Evolutionary conservation across 345 rosid genomes (phyloP).

Genomic region (Eucalyptus urophylla): DNA sequence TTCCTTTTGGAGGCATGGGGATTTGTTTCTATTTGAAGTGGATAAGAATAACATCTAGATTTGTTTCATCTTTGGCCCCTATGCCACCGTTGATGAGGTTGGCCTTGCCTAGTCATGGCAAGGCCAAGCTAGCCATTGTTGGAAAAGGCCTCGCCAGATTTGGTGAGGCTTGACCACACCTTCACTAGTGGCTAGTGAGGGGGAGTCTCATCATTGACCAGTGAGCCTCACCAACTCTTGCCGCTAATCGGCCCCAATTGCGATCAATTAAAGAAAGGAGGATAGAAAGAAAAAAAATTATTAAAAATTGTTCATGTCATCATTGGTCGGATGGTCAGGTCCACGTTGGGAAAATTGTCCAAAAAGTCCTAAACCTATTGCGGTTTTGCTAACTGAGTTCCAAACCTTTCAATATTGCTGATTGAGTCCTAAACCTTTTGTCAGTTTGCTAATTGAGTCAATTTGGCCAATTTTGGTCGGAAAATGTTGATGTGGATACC

Average conservation of each 20-base stretch:
- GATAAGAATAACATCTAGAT: neutral
- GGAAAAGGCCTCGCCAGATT: neutral
- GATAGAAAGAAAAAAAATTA: no score
- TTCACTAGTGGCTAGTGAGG: neutral
- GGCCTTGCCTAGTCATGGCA: neutral
- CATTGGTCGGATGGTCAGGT: rapidly evolving
- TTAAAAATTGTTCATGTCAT: no score
- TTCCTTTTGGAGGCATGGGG: neutral
- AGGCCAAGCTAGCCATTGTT: neutral
- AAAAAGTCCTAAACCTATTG: no score
- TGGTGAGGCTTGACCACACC: neutral
- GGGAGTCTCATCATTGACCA: no score
- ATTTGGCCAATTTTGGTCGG: no score
- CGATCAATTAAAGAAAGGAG: neutral
- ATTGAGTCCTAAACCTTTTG: no score
- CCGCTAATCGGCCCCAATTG: rapidly evolving
- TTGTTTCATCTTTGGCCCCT: neutral
- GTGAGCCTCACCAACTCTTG: rapidly evolving
- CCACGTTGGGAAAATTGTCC: no score
- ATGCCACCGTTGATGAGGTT: neutral
- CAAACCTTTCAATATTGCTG: no score
- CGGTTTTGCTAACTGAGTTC: no score
- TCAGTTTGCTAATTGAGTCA: no score
- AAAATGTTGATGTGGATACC: no score
- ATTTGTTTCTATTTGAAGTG: neutral